Conservation (phyloP, 768 basidiomycete species). For the Leccinum uliginosum region DNA sequence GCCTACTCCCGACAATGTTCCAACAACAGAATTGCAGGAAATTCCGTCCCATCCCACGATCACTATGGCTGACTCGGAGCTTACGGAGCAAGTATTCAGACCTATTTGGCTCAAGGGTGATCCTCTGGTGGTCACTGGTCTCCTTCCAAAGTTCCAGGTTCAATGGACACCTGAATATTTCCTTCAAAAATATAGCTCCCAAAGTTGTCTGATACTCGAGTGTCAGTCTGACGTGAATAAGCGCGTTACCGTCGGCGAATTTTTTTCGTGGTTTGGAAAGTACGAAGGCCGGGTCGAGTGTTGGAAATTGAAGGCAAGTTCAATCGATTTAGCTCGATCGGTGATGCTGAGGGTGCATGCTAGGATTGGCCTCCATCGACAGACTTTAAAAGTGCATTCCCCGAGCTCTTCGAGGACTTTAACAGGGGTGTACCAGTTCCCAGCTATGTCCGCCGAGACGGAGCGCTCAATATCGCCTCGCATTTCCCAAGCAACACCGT, state of each 20-base stretch:
- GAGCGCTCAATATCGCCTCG: constrained; percentile 81
- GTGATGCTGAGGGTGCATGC: constrained; percentile 6
- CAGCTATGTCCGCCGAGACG: constrained; percentile 87
- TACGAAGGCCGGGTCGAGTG: constrained; percentile 53
- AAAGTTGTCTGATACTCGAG: constrained; percentile 71
- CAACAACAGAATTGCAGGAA: constrained; percentile 20
- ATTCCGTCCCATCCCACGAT: constrained; percentile 46
- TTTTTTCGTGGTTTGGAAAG: constrained; percentile 75
- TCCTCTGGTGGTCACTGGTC: constrained; percentile 72
- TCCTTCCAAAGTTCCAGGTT: constrained; percentile 57
- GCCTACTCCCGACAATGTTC: constrained; percentile 1
- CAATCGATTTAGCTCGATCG: background rate
- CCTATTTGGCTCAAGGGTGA: constrained; percentile 69
- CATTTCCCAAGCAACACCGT: constrained; percentile 82
- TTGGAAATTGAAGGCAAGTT: constrained; percentile 71
- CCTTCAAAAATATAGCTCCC: constrained; percentile 57
- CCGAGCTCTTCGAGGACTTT: constrained; percentile 85
- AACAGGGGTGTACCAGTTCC: constrained; percentile 79
- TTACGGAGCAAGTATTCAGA: constrained; percentile 60
- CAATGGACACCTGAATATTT: constrained; percentile 86
- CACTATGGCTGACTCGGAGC: constrained; percentile 42
- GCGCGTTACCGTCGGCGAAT: constrained; percentile 64
- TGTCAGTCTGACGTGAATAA: constrained; percentile 71
- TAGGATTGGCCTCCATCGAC: constrained; percentile 92
- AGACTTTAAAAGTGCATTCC: constrained; percentile 81